Conservation (phyloP, 306 rosid species). For the Acmispon strigosus region DNA sequence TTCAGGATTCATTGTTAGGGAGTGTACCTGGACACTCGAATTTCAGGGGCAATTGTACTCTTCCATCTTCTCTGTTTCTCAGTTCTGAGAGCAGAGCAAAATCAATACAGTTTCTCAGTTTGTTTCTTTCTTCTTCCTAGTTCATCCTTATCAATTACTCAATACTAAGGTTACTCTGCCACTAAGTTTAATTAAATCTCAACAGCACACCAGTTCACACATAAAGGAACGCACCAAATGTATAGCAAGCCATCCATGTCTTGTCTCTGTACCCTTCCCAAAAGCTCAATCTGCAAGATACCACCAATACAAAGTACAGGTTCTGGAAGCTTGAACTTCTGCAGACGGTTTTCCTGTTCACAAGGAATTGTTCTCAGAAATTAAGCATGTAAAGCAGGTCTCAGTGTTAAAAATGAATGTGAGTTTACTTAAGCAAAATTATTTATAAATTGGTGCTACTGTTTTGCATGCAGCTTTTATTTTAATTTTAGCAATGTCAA, state of each 20-base stretch:
- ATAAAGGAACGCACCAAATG: conserved; percentile 59
- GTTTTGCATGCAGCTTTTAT: neutral
- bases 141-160: too few relatives aligned
- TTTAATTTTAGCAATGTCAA: neutral
- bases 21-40: too few relatives aligned
- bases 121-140: too few relatives aligned
- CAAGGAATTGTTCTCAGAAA: conserved; percentile 6
- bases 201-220: neutral
- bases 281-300: conserved; percentile 78
- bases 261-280: conserved; percentile 88
- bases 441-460: neutral
- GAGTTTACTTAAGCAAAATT: neutral
- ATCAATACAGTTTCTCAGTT: too few relatives aligned
- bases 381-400: conserved; percentile 1
- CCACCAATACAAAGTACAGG: conserved; percentile 94
- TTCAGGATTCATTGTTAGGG: too few relatives aligned
- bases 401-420: neutral
- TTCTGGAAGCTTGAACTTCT: conserved; percentile 80
- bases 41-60: too few relatives aligned
- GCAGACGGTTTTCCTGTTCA: conserved; percentile 56
- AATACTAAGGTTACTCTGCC: neutral
- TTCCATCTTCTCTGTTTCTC: too few relatives aligned
- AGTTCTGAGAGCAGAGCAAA: too few relatives aligned
- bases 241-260: conserved; percentile 74
- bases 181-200: conserved; percentile 5